phyloP scores from a whole-genome alignment of 2,329 filamentous ascomycete species.

The Chaetomiaceae sp. region DNA sequence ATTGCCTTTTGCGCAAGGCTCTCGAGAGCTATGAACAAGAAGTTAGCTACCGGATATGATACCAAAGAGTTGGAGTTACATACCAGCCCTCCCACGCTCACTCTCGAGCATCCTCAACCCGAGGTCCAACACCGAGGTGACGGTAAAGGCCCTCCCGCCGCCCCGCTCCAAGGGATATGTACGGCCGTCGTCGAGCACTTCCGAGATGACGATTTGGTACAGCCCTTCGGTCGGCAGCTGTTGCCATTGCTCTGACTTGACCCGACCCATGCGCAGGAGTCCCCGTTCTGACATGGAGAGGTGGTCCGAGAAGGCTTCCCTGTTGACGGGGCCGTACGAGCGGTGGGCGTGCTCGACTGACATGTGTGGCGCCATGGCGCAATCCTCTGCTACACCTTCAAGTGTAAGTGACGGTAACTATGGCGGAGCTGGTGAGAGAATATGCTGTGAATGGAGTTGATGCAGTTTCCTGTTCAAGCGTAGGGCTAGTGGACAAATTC shows the following conservation, averaged over 20 bases:
- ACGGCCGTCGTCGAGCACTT: conserved; percentile 16
- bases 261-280: conserved; percentile 10
- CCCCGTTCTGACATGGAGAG: conserved; percentile 7
- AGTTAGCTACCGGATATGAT: neutral
- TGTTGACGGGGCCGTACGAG: conserved; percentile 13
- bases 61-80: neutral
- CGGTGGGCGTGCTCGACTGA: conserved; percentile 13
- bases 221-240: conserved; percentile 16
- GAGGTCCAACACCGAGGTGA: conserved; percentile 19
- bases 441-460: neutral
- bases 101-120: conserved; percentile 24
- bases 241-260: conserved; percentile 9
- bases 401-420: neutral
- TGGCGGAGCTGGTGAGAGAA: neutral
- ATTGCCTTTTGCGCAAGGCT: conserved; percentile 19
- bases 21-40: conserved; percentile 11
- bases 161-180: conserved; percentile 17
- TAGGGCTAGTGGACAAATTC: neutral
- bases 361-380: conserved; percentile 14
- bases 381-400: neutral
- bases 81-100: conserved; percentile 15
- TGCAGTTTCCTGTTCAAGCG: neutral
- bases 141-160: conserved; percentile 19
- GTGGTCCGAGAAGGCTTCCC: neutral
- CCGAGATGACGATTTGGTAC: conserved; percentile 21